Conservation (phyloP, 2,329 filamentous ascomycete genomes). For the Arthroderma sp. region DNA sequence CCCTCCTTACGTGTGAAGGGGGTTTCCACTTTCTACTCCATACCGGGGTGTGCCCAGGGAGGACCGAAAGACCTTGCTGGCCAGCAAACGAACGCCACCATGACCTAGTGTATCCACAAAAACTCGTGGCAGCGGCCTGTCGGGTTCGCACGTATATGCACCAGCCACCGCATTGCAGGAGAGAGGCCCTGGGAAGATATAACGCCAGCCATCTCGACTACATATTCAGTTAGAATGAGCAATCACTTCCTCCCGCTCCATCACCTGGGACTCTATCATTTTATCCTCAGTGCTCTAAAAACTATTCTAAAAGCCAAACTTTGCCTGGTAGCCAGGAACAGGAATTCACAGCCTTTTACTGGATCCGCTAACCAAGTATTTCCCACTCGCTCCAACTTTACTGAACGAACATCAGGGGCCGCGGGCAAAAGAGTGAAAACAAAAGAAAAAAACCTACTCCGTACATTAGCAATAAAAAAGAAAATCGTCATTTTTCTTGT, state of each 20-base stretch:
- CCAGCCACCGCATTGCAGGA: background rate
- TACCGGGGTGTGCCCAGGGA: background rate
- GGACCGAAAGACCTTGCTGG: background rate
- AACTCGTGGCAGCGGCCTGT: background rate
- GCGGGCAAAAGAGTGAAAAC: background rate
- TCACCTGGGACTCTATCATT: background rate
- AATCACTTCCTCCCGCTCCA: no score
- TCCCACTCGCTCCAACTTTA: background rate
- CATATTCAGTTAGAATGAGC: background rate
- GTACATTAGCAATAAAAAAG: background rate
- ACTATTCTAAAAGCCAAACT: background rate
- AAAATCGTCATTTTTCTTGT: background rate
- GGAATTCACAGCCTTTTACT: background rate
- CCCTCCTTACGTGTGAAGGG: background rate
- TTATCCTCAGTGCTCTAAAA: background rate
- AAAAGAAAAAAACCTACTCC: background rate
- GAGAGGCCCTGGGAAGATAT: background rate
- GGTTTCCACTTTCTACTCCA: background rate
- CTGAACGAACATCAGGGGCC: background rate
- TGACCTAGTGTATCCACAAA: background rate
- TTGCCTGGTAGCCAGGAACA: background rate
- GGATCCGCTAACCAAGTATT: background rate
- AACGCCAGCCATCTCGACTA: background rate
- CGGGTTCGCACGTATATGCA: background rate
- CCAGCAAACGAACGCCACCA: background rate